These are phyloP conservation scores for Rhynchosporium graminicola DNA, from an alignment of 2,329 filamentous ascomycete genomes.

Conservation along the genomic window DNA sequence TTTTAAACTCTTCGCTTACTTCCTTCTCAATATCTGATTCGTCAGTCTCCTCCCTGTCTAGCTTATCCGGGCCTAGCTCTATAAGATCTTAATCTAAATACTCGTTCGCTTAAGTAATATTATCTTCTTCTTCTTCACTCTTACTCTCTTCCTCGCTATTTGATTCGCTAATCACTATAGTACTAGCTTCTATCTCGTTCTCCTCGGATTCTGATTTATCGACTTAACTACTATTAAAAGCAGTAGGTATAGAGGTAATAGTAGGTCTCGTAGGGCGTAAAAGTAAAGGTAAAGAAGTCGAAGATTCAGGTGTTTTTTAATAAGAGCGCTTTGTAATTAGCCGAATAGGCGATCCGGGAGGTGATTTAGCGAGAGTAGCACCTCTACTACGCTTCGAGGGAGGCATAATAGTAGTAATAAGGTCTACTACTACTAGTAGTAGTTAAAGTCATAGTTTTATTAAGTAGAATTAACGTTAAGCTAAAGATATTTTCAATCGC, in stretches of 20 bases:
- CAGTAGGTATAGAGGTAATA: too few species aligned
- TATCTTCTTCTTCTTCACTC: neutral
- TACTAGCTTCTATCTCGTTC: neutral
- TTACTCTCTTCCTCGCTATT: too few species aligned
- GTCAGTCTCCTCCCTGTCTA: neutral
- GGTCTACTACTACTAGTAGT: too few species aligned
- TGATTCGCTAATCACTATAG: neutral
- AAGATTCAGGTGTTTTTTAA: neutral
- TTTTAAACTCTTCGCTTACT: constrained; percentile 3
- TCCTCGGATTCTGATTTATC: too few species aligned
- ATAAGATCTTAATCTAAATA: neutral
- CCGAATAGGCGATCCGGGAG: too few species aligned
- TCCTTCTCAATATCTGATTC: neutral
- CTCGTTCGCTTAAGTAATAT: neutral
- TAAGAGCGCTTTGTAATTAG: neutral
- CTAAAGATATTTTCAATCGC: neutral
- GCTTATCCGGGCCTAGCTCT: neutral
- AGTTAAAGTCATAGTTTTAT: neutral
- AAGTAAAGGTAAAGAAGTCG: neutral
- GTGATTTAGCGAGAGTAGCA: neutral
- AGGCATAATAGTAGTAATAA: neutral
- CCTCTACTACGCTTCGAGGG: neutral
- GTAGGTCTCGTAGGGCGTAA: constrained; percentile 2
- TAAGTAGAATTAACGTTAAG: neutral
- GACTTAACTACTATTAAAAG: neutral